Base-by-base conservation (phyloP, 2,329 filamentous ascomycete genomes). In the Parasarocladium wereldwijsianum region DNA sequence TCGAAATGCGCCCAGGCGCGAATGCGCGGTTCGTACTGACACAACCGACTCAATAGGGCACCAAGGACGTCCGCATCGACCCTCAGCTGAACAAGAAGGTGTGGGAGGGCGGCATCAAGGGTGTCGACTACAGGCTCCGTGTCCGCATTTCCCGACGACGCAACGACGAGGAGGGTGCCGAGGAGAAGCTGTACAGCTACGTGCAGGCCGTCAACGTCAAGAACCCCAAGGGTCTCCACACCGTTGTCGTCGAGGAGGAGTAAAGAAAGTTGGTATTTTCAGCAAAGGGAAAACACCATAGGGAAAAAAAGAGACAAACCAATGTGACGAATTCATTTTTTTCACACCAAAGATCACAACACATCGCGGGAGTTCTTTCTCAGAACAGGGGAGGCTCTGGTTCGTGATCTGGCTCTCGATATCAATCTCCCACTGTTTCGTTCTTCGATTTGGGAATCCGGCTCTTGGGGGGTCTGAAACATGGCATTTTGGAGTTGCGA, bases 11-110 rank as follows among this genome's bases (percentile, higher is more conserved):
- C n/a, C n/a, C n/a, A n/a, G n/a, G n/a, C n/a, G n/a, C n/a, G n/a
- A n/a, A n/a, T n/a, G n/a, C n/a, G n/a, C n/a, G n/a, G n/a, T 20
- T 17, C 3, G 27, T 35, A 33, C 43, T 47, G 37, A 49, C 37
- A 43, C 32, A 15, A 17, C n/a, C n/a, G n/a, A n/a, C 19, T 11
- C 8, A 31, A 36, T 49, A 98, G 90, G 87, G 87, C 58, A 98
- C 90, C 66, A 65, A 72, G 54, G 90, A 98, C 60, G 90, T 98
- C 66, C 90, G 90, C 52, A 67, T 98, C 57, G 90, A 98, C 75
- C 90, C 90, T 55, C 81, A 90, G 69, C 70, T 98, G 56, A 98
- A 98, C 81, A 98, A 98, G 83, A 96, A 98, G 76, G 87, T 98
- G 61, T 98, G 90, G 90, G 90, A 98, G 69, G 71, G 79, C 57